Evolutionary conservation across 208 protist species (phyloP), one percentile per base, ranked within the genome.

Genomic region (Trypanosoma lewisi): DNA sequence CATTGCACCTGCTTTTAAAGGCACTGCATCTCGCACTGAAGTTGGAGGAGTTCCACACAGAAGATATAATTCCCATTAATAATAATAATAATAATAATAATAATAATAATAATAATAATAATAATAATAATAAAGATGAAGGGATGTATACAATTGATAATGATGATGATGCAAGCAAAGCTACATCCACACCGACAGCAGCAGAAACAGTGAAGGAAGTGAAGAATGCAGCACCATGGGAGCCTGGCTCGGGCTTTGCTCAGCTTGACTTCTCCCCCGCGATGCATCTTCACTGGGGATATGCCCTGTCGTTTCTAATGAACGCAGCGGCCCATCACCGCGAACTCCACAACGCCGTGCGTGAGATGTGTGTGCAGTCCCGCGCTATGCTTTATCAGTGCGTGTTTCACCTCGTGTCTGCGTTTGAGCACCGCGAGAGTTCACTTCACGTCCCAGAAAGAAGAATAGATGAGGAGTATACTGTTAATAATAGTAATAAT

Each of bases 321-420:
- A 70, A 72, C 16, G 62, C 64, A 1, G 86, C 86, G 0, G 70
- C 82, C 2, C 67, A 52, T 9, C 71, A 89, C 54, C 45, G 58
- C 11, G 62, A 64, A 9, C 31, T 94, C 12, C 70, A 82, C 67
- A 54, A 71, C 52, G 77, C 73, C 1, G 54, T 94, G 48, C 54
- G 72, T n/a, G 75, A 85, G 28, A 85, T 94, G 82, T 94, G 87
- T 49, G 60, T 62, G 14, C 74, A 73, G 14, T 94, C 87, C 19
- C 68, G 57, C 7, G 56, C 63, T 16, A 75, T 94, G 66, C 65
- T 94, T 36, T 77, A 84, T 49, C 87, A 94, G 70, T 66, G 85
- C 39, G 62, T 83, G 19, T 94, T 85, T 63, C 59, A 76, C n/a
- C 67, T 94, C 27, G 59, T 85, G 34, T 67, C 87, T 0, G 76